Conservation (phyloP, 371 early-diverging fungal species). For the Mucor plumbeus region DNA sequence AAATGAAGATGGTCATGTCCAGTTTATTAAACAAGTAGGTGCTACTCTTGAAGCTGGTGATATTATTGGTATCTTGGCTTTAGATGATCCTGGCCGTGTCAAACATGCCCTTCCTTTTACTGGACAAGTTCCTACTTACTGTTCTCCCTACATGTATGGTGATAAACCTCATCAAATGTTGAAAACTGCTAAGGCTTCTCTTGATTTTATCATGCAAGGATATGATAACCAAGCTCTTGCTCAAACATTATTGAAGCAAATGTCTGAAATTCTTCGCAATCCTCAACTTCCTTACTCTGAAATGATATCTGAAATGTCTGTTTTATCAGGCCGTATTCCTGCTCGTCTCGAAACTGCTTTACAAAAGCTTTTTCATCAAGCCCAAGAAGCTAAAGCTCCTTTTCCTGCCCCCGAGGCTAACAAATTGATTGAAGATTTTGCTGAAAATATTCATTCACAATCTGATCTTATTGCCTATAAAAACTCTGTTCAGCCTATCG, state of each 20-base stretch:
- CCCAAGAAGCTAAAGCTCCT: slow-evolving; percentile 45
- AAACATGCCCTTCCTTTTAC: slow-evolving; percentile 89
- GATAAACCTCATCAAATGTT: slow-evolving; percentile 87
- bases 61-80: slow-evolving; percentile 87
- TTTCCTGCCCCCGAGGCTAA: slow-evolving; percentile 83
- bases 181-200: slow-evolving; percentile 60
- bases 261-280: slow-evolving; percentile 76
- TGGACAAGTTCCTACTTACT: slow-evolving; percentile 82
- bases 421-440: slow-evolving; percentile 66
- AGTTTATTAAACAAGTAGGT: slow-evolving; percentile 91
- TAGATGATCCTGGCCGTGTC: slow-evolving; percentile 94
- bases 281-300: slow-evolving; percentile 89
- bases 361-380: slow-evolving; percentile 30
- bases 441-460: slow-evolving; percentile 51
- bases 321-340: slow-evolving; percentile 89
- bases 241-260: slow-evolving; percentile 70
- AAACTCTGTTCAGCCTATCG: slow-evolving; percentile 70
- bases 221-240: slow-evolving; percentile 83
- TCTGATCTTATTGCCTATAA: slow-evolving; percentile 69
- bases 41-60: slow-evolving; percentile 89
- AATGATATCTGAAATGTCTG: slow-evolving; percentile 79
- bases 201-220: slow-evolving; percentile 86
- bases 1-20: slow-evolving; percentile 89
- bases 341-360: slow-evolving; percentile 68
- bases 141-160: slow-evolving; percentile 74